phyloP scores from a whole-genome alignment of 2,329 filamentous ascomycete species.

The Cadophora sp. region DNA sequence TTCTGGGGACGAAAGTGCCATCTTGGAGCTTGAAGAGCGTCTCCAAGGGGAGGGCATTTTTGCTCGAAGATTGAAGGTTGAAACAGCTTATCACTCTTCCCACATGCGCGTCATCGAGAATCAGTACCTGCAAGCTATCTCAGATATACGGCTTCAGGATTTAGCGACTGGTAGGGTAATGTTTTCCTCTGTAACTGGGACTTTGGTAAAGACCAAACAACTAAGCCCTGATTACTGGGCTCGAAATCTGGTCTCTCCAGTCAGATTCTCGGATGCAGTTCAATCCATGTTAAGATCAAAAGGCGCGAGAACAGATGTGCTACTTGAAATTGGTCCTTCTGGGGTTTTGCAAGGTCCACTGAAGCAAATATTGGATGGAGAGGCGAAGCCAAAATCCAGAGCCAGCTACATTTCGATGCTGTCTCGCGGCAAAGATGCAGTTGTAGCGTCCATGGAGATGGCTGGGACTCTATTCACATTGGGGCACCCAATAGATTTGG shows the following conservation, averaged over 20 bases:
- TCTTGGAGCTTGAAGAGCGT: slow-evolving; percentile 22
- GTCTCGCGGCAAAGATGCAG: slow-evolving; percentile 14
- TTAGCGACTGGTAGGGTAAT: neutral
- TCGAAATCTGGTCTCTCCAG: slow-evolving; percentile 52
- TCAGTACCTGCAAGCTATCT: slow-evolving; percentile 31
- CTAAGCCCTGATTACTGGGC: slow-evolving; percentile 51
- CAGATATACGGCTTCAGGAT: neutral
- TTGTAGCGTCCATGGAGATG: neutral
- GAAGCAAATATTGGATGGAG: slow-evolving; percentile 37
- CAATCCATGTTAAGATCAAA: slow-evolving; percentile 8
- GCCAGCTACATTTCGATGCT: slow-evolving; percentile 14
- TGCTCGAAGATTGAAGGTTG: slow-evolving; percentile 44
- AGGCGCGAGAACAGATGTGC: slow-evolving; percentile 28
- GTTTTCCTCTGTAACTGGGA: slow-evolving; percentile 32
- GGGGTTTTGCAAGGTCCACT: slow-evolving; percentile 44
- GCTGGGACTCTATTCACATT: slow-evolving; percentile 14
- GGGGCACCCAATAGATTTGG: slow-evolving; percentile 6
- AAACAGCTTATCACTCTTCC: slow-evolving; percentile 50
- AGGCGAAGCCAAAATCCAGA: slow-evolving; percentile 48
- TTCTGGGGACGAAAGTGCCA: slow-evolving; percentile 31
- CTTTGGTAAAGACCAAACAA: slow-evolving; percentile 9
- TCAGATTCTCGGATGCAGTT: slow-evolving; percentile 45
- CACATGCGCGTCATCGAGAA: slow-evolving; percentile 43
- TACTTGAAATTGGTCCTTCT: slow-evolving; percentile 40
- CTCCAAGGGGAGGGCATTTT: slow-evolving; percentile 39